Conservation (phyloP, 805 yeast species). For the Phaffomyces thermotolerans region DNA sequence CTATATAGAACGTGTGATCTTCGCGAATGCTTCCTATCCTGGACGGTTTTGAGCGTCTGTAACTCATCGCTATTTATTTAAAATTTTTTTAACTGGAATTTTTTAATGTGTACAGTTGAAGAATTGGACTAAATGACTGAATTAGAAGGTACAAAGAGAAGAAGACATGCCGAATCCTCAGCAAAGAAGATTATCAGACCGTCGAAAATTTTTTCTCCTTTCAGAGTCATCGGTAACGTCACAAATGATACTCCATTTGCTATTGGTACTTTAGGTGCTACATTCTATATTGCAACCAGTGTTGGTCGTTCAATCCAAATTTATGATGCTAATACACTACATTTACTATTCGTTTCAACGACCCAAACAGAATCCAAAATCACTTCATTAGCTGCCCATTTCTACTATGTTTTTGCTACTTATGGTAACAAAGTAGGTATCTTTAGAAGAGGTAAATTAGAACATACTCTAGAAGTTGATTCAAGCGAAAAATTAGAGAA, state of each 20-base stretch:
- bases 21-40: slow-evolving; percentile 2
- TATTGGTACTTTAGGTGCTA: slow-evolving; percentile 78
- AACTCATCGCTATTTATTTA: not conserved
- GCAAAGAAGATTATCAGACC: slow-evolving; percentile 13
- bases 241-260: slow-evolving; percentile 82
- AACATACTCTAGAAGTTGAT: slow-evolving; percentile 31
- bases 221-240: slow-evolving; percentile 87
- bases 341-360: slow-evolving; percentile 78
- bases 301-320: slow-evolving; percentile 90
- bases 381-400: slow-evolving; percentile 67
- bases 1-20: not conserved
- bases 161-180: slow-evolving; percentile 6
- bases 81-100: not conserved
- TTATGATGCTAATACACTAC: slow-evolving; percentile 83
- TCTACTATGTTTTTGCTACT: slow-evolving; percentile 76
- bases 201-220: slow-evolving; percentile 75
- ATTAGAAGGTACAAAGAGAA: slow-evolving; percentile 1
- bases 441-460: slow-evolving; percentile 71
- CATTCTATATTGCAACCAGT: slow-evolving; percentile 81
- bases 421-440: slow-evolving; percentile 68
- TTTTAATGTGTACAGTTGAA: not conserved
- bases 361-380: slow-evolving; percentile 67
- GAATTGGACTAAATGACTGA: not conserved
- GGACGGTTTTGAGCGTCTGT: not conserved
- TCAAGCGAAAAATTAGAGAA: slow-evolving; percentile 35